phyloP scores from a whole-genome alignment of 1,284 basidiomycete genomes.

The Anthracocystis walkeri region DNA sequence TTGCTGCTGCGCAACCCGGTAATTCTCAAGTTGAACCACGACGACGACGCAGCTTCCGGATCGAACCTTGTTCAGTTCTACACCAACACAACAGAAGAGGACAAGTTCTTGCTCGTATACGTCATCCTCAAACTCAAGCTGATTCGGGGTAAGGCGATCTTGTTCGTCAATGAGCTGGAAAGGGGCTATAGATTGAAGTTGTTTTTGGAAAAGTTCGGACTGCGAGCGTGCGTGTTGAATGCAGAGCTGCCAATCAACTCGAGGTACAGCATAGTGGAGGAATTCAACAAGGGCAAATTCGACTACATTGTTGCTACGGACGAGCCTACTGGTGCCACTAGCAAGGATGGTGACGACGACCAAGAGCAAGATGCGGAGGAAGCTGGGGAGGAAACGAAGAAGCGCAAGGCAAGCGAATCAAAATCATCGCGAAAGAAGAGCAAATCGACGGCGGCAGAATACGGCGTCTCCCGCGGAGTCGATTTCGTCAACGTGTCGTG shows the following conservation, averaged over 20 bases:
- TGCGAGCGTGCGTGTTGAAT: slow-evolving; percentile 95
- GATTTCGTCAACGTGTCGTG: slow-evolving; percentile 98
- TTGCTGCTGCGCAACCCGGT: slow-evolving; percentile 88
- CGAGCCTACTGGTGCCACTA: slow-evolving; percentile 73
- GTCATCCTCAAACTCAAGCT: slow-evolving; percentile 94
- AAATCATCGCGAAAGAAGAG: slow-evolving; percentile 12
- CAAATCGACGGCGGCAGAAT: slow-evolving; percentile 73
- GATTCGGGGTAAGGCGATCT: slow-evolving; percentile 93
- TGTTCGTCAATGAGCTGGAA: slow-evolving; percentile 98
- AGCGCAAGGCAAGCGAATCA: slow-evolving; percentile 21
- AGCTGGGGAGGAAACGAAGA: slow-evolving; percentile 24
- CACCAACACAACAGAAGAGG: slow-evolving; percentile 78
- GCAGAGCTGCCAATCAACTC: slow-evolving; percentile 95
- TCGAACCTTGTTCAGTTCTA: slow-evolving; percentile 62
- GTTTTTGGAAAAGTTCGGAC: slow-evolving; percentile 97
- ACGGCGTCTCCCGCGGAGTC: slow-evolving; percentile 93
- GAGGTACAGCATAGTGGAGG: slow-evolving; percentile 95
- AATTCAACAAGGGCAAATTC: slow-evolving; percentile 98
- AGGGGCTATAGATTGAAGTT: slow-evolving; percentile 93
- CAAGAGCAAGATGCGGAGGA: slow-evolving; percentile 11
- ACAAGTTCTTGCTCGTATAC: slow-evolving; percentile 94
- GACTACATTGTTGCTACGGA: slow-evolving; percentile 99
- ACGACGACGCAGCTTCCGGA: slow-evolving; percentile 38
- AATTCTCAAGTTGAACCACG: slow-evolving; percentile 68
- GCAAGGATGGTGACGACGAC: slow-evolving; percentile 65